Evolutionary conservation across 1,139 yeast genomes (phyloP).

Genomic region (Candida pseudoviswanathii): DNA sequence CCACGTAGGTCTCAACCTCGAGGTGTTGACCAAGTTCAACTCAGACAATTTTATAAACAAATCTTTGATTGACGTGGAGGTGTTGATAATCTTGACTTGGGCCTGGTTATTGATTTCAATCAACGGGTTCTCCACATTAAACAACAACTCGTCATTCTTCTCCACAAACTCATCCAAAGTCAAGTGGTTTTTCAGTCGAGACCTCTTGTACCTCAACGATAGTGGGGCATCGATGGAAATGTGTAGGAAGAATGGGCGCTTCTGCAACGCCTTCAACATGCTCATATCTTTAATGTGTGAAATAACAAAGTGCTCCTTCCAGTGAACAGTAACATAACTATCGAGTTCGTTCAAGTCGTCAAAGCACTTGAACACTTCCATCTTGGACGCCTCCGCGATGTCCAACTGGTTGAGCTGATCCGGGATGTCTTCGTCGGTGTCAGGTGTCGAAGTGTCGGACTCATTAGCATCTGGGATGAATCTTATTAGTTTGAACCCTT

Average conservation of each 20-base stretch:
- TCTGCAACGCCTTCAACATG: constrained; percentile 53
- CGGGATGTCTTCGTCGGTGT: neutral
- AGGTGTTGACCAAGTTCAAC: constrained; percentile 54
- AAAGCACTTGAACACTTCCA: constrained; percentile 26
- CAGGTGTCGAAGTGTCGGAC: constrained; percentile 7
- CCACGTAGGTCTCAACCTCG: constrained; percentile 91
- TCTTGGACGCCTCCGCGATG: constrained; percentile 7
- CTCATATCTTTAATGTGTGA: constrained; percentile 48
- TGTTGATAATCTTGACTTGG: constrained; percentile 62
- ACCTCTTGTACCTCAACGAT: constrained; percentile 51
- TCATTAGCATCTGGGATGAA: constrained; percentile 12
- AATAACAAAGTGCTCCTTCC: constrained; percentile 68
- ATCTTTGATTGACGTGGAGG: constrained; percentile 48
- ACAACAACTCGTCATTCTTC: constrained; percentile 48
- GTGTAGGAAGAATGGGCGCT: constrained; percentile 86
- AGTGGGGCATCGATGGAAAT: constrained; percentile 79
- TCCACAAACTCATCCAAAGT: constrained; percentile 47
- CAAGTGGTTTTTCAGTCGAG: constrained; percentile 14
- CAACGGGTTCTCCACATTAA: constrained; percentile 36
- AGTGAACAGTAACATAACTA: constrained; percentile 66
- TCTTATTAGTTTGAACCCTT: constrained; percentile 52
- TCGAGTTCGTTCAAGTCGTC: constrained; percentile 48
- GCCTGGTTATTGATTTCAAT: constrained; percentile 60
- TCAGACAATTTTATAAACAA: constrained; percentile 54
- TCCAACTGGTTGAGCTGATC: constrained; percentile 5